Conservation (phyloP, 2,329 filamentous ascomycete genomes). For the Fusarium albosuccineum region DNA sequence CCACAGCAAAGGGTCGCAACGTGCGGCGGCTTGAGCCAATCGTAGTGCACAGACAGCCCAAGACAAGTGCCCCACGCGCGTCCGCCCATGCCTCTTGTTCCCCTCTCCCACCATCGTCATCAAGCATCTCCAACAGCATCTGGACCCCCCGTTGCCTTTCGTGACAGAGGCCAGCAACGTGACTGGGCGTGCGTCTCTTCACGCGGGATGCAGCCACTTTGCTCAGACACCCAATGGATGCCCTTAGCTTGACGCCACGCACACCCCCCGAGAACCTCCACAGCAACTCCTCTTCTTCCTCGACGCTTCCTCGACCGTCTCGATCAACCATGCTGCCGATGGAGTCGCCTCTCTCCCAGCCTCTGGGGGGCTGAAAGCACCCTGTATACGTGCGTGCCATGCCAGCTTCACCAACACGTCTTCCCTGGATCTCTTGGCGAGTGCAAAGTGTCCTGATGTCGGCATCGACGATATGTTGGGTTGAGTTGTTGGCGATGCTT, state of each 20-base stretch:
- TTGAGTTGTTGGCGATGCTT: conserved; percentile 9
- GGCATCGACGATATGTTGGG: neutral
- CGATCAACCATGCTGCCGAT: conserved; percentile 19
- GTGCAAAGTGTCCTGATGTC: conserved; percentile 3
- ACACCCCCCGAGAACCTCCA: conserved; percentile 7
- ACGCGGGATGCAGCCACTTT: conserved; percentile 36
- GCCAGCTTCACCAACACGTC: conserved; percentile 1
- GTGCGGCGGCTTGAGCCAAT: conserved; percentile 37
- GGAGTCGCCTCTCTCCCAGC: conserved; percentile 9
- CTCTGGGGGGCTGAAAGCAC: conserved; percentile 6
- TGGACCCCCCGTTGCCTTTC: conserved; percentile 30
- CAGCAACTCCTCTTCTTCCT: conserved; percentile 2
- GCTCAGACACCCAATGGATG: conserved; percentile 24
- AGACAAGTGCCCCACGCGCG: conserved; percentile 37
- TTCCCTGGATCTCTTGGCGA: conserved; percentile 5
- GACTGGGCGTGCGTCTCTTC: conserved; percentile 38
- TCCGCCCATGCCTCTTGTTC: conserved; percentile 10
- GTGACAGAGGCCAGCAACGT: conserved; percentile 36
- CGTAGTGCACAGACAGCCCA: conserved; percentile 28
- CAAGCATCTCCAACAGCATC: conserved; percentile 25
- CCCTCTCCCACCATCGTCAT: conserved; percentile 33
- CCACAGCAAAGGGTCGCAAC: conserved; percentile 34
- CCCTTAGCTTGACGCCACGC: conserved; percentile 30
- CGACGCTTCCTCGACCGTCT: conserved; percentile 14
- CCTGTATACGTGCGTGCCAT: neutral